A percentile compares a stretch with the other conserved stretches of the same genome.
Conservation (phyloP, 352 stramenopile genomes). For the Phytophthora melonis region DNA sequence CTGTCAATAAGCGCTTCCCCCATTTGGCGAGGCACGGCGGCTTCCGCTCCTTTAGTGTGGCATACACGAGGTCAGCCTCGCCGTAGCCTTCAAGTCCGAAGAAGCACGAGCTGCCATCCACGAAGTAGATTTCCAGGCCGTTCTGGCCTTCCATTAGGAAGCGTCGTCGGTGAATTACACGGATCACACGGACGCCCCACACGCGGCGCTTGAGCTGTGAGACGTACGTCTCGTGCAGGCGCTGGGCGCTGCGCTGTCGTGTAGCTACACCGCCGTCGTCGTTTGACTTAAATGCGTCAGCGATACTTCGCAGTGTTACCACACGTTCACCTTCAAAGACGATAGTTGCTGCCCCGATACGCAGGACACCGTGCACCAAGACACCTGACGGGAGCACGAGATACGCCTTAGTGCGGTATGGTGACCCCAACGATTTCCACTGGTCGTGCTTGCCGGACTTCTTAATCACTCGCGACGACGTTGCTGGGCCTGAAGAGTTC, state of each 20-base stretch:
- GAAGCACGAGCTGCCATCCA: constrained; percentile 84
- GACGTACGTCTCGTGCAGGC: constrained; percentile 65
- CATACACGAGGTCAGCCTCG: constrained; percentile 84
- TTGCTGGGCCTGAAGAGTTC: constrained; percentile 18
- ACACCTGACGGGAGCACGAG: constrained; percentile 76
- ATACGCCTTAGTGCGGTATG: constrained; percentile 84
- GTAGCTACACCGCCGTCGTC: constrained; percentile 45
- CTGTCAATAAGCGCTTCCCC: constrained; percentile 75
- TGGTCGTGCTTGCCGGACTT: constrained; percentile 64
- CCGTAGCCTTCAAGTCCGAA: constrained; percentile 72
- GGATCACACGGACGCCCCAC: constrained; percentile 84
- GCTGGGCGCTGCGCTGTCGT: constrained; percentile 43
- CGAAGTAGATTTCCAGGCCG: constrained; percentile 88
- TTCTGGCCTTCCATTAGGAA: constrained; percentile 80
- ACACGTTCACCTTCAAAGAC: constrained; percentile 87
- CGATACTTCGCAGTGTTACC: constrained; percentile 68
- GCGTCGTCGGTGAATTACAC: constrained; percentile 77
- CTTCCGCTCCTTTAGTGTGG: constrained; percentile 81
- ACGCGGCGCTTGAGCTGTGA: constrained; percentile 78
- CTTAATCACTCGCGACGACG: constrained; percentile 43
- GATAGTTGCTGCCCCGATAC: constrained; percentile 76
- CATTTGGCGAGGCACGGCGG: constrained; percentile 82
- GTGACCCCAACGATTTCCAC: constrained; percentile 68
- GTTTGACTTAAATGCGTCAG: constrained; percentile 54
- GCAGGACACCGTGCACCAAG: constrained; percentile 77